These are phyloP conservation scores for Leptodermis oblonga DNA, from an alignment of 257 asterid genomes.

Conservation along the genomic window DNA sequence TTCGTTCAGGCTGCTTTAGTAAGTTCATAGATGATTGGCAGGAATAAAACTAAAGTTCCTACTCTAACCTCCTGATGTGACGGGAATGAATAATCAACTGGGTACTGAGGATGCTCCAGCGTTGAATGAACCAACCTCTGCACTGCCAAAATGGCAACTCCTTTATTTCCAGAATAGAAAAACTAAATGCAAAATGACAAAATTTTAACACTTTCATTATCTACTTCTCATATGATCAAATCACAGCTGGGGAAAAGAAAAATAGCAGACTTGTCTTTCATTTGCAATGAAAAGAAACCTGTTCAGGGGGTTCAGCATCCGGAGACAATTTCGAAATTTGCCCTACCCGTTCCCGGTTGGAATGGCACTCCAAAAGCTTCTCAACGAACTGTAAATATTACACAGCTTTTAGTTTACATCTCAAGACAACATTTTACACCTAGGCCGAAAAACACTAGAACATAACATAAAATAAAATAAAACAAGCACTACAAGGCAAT, in stretches of 20 bases:
- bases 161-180: constrained; percentile 10
- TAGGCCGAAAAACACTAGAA: background rate
- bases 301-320: constrained; percentile 65
- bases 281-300: constrained; percentile 38
- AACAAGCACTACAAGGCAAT: too few species aligned
- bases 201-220: background rate
- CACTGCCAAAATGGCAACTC: constrained; percentile 36
- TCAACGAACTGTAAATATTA: constrained; percentile 51
- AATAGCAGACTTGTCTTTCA: constrained; percentile 2
- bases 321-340: constrained; percentile 47
- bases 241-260: background rate
- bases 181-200: background rate
- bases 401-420: background rate
- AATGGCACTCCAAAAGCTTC: constrained; percentile 55
- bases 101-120: constrained; percentile 68
- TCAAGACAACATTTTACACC: background rate
- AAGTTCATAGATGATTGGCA: constrained; percentile 2
- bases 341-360: constrained; percentile 45
- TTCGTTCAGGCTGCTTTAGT: background rate
- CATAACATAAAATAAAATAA: too few species aligned
- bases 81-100: constrained; percentile 72
- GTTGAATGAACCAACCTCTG: constrained; percentile 83
- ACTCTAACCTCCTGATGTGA: constrained; percentile 69
- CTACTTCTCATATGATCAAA: background rate
- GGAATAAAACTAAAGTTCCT: background rate